Conservation (phyloP, 2,329 filamentous ascomycete species). For the Ambrosiella cleistominuta region DNA sequence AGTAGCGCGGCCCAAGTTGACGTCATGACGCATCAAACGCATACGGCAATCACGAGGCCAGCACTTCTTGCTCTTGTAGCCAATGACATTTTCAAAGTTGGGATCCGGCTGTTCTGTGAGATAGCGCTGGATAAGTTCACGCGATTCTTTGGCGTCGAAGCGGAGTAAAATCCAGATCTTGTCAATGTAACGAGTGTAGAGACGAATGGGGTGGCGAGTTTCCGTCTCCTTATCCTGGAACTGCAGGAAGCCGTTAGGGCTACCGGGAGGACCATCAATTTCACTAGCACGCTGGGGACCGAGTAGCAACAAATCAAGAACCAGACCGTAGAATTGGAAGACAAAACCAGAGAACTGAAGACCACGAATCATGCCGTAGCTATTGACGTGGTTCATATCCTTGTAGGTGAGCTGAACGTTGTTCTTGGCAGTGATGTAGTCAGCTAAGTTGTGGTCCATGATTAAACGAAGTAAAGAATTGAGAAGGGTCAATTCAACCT, state of each 20-base stretch:
- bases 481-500: constrained; percentile 89
- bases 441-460: constrained; percentile 98
- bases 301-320: constrained; percentile 80
- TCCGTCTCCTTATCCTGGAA: constrained; percentile 89
- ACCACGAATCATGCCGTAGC: constrained; percentile 94
- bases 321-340: constrained; percentile 95
- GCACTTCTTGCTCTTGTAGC: constrained; percentile 98
- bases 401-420: constrained; percentile 99
- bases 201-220: constrained; percentile 78
- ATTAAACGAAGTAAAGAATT: constrained; percentile 86
- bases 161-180: constrained; percentile 97
- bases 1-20: constrained; percentile 89
- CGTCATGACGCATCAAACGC: constrained; percentile 96
- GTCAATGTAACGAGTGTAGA: constrained; percentile 97
- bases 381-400: constrained; percentile 99
- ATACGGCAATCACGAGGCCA: constrained; percentile 96
- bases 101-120: constrained; percentile 95
- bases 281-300: constrained; percentile 94
- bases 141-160: constrained; percentile 83
- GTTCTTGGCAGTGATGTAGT: constrained; percentile 99
- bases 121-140: constrained; percentile 93
- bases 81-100: constrained; percentile 98
- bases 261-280: constrained; percentile 83
- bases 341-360: constrained; percentile 97
- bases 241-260: constrained; percentile 92